phyloP scores from a whole-genome alignment of 306 rosid genomes.

The Geum urbanum region DNA sequence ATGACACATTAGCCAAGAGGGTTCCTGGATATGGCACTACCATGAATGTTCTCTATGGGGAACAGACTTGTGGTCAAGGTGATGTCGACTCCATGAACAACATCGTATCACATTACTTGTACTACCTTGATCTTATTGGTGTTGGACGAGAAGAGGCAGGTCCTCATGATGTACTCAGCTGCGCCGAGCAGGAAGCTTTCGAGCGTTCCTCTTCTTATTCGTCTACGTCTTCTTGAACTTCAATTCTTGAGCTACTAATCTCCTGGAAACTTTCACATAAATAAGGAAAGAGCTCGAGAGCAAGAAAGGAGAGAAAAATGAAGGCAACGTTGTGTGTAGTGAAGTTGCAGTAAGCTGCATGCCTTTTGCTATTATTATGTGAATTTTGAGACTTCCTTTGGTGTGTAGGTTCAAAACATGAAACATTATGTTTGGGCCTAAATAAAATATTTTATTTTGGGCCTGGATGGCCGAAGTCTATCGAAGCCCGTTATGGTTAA shows the following conservation, averaged over 20 bases:
- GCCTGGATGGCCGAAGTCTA: no score
- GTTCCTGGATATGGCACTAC: slow-evolving; percentile 86
- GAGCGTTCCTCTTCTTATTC: slow-evolving; percentile 48
- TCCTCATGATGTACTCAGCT: slow-evolving; percentile 52
- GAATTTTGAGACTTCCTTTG: slow-evolving; percentile 10
- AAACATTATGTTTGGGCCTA: no score
- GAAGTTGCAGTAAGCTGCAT: not conserved
- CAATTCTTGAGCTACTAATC: slow-evolving; percentile 2
- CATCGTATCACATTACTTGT: slow-evolving; percentile 63
- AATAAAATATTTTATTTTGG: no score
- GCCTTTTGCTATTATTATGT: not conserved
- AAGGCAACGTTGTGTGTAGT: slow-evolving; percentile 2
- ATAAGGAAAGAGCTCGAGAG: not conserved
- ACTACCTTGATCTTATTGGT: slow-evolving; percentile 75
- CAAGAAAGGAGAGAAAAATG: not conserved
- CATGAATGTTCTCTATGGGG: slow-evolving; percentile 81
- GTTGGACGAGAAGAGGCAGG: slow-evolving; percentile 77
- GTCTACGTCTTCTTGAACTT: slow-evolving; percentile 18
- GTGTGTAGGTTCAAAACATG: not conserved
- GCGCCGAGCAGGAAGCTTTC: slow-evolving; percentile 63
- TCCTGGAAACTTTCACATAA: not conserved
- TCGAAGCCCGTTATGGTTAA: no score
- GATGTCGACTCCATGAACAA: slow-evolving; percentile 72
- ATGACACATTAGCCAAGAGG: slow-evolving; percentile 67
- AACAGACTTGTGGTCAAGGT: slow-evolving; percentile 62